Base-by-base conservation (phyloP, 2,329 filamentous ascomycete genomes). In the Coniochaeta sp. region DNA sequence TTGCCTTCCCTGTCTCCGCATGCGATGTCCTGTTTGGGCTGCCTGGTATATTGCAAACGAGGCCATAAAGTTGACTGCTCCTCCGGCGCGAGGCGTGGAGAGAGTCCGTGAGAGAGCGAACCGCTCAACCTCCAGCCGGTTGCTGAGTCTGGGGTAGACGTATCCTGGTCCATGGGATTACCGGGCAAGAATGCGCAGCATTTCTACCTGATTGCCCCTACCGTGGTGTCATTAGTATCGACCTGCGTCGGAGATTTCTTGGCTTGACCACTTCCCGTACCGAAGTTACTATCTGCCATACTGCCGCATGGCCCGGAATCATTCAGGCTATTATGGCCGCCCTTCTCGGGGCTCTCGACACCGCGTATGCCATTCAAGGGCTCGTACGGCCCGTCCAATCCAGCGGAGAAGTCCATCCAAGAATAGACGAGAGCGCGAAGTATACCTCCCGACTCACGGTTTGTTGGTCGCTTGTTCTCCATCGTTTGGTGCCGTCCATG, bases 31-130 rank as follows among this genome's bases (percentile, higher is more conserved):
- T 18, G n/a, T 30, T 28, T 6, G 30, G 27, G 8, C 20, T 48
- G 4, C 20, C 31, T n/a, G n/a, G 22, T 13, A 9, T 40, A 24
- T 40, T 27, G 48, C 31, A 30, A 40, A n/a, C 30, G 30, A 35
- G 30, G 28, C 28, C 48, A 35, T 12, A 14, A 24, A 13, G 14
- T 12, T 49, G 48, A 38, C 51, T 55, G 38, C n/a, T 22, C 18
- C 10, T 14, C 12, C 38, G 54, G 55, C 53, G 38, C 27, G 42
- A 22, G 48, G 26, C 46, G 52, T 57, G 57, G 56, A 58, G 57
- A 59, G 55, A 58, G 57, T 58, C 57, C 57, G 55, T 46, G 51
- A 51, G 38, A 47, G 48, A 27, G 35, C 16, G 16, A n/a, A n/a
- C n/a, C n/a, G n/a, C 26, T 31, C 26, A 20, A 33, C 52, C 46